Evolutionary conservation across 2,329 filamentous ascomycete genomes (phyloP), one percentile per base, ranked within the genome.

Genomic region (Aspergillus niger): DNA sequence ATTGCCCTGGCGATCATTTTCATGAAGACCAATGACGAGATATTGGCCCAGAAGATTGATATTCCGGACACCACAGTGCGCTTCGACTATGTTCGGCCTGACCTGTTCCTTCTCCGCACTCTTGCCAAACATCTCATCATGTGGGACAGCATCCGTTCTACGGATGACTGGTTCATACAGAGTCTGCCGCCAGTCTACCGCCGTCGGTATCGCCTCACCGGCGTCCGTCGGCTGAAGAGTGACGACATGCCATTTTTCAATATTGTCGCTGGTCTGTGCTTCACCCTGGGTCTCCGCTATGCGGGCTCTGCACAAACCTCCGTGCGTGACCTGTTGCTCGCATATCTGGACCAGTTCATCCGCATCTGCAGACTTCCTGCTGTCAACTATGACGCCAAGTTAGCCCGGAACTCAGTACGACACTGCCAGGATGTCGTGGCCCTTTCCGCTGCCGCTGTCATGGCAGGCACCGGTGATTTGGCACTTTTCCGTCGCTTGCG

Each of bases 401-500:
- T 97, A 15, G 87, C 94, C 2, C 85, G 91, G 36, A 89, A 90
- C 56, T 94, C 93, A 7, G 89, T 93, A 2, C 86, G 92, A 39
- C 96, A 96, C 80, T 98, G 95, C 70, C 91, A 97, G 70, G 93
- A 98, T 71, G 82, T 96, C 2, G 78, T 97, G 10, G 91, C 91
- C 0, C 81, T 99, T 5, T 90, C 92, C 5, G 86, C 87, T 22
- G 89, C 95, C 0, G 91, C 90, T 2, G 91, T 98, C 55, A 98
- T 98, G 94, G 92, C 96, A 5, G 95, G 95, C 28, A 97, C 92
- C 0, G 95, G 96, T 41, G 96, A 99, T 71, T 80, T 99, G 20
- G 79, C 86, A 2, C 88, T 97, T 1, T 90, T 98, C 69, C 89
- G 95, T 22, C 89, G 94, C 13, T 83, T 99, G 32, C 89, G 95